These are phyloP conservation scores for Rossbeevera mucosa DNA, from an alignment of 768 basidiomycete genomes.

Conservation along the genomic window DNA sequence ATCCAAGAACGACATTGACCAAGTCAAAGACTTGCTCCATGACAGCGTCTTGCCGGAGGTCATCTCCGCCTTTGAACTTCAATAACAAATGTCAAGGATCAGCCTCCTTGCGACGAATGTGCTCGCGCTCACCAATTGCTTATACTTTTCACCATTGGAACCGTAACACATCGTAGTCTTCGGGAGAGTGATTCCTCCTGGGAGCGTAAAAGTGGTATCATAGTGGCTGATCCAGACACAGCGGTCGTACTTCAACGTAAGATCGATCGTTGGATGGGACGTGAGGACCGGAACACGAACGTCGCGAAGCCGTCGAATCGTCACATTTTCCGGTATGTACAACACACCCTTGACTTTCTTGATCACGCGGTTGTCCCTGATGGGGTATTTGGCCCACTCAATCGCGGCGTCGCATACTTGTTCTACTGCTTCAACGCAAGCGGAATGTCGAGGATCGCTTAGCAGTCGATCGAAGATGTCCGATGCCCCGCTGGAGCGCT, in stretches of 20 bases:
- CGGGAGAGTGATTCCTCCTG: slow-evolving; percentile 79
- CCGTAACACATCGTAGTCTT: slow-evolving; percentile 76
- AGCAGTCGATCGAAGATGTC: slow-evolving; percentile 55
- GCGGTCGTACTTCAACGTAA: slow-evolving; percentile 58
- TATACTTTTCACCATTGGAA: slow-evolving; percentile 58
- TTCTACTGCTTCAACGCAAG: slow-evolving; percentile 52
- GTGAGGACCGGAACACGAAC: slow-evolving; percentile 85
- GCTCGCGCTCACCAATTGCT: slow-evolving; percentile 63
- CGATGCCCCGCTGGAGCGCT: slow-evolving; percentile 61
- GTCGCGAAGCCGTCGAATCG: slow-evolving; percentile 46
- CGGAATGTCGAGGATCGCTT: slow-evolving; percentile 34
- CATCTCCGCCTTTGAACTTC: slow-evolving; percentile 88
- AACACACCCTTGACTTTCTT: slow-evolving; percentile 25
- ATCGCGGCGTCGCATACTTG: slow-evolving; percentile 60
- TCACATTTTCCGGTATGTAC: slow-evolving; percentile 42
- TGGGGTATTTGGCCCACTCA: slow-evolving; percentile 65
- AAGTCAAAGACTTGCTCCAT: slow-evolving; percentile 98
- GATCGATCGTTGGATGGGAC: slow-evolving; percentile 61
- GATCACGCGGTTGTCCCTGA: slow-evolving; percentile 35
- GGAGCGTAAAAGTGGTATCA: slow-evolving; percentile 49
- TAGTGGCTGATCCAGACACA: slow-evolving; percentile 70
- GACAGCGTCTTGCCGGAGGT: slow-evolving; percentile 94
- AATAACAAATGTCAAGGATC: not conserved
- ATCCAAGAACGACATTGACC: slow-evolving; percentile 70
- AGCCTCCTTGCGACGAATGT: not conserved